Percentiles rank a stretch among this genome's conserved stretches.
Conservation (phyloP, 768 basidiomycete genomes). For the Pholiota conissans region DNA sequence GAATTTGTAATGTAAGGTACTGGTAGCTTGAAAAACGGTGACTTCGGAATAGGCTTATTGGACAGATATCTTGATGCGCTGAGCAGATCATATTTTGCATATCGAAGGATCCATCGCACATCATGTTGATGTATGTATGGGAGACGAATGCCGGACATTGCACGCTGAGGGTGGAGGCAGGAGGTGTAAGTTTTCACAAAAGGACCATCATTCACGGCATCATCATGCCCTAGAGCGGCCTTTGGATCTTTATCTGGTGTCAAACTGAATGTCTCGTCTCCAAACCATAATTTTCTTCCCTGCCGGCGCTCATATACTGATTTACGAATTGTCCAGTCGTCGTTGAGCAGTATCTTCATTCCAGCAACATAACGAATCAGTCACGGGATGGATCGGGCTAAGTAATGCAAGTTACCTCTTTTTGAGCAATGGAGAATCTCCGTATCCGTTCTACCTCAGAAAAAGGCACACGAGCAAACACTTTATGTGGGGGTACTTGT, state of each 20-base stretch:
- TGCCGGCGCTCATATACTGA: not conserved
- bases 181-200: constrained; percentile 1
- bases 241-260: not conserved
- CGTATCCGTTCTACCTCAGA: constrained; percentile 27
- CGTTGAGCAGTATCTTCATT: not conserved
- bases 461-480: constrained; percentile 18
- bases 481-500: constrained; percentile 15
- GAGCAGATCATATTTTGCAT: constrained; percentile 13
- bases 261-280: not conserved
- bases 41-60: not conserved
- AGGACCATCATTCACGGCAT: constrained; percentile 8
- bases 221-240: constrained; percentile 5
- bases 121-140: not conserved
- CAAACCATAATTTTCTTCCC: not conserved
- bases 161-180: not conserved
- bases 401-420: constrained; percentile 5
- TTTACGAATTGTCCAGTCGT: constrained; percentile 4
- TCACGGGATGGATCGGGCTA: too few species aligned
- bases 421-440: constrained; percentile 7
- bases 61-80: constrained; percentile 17
- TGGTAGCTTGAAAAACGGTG: constrained; percentile 10
- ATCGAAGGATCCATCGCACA: constrained; percentile 15
- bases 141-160: not conserved
- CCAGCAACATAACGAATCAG: too few species aligned
- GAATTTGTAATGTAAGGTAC: constrained; percentile 22